Percentiles rank a stretch among this genome's conserved stretches.
Evolutionary conservation across 2,329 filamentous ascomycete species (phyloP).

Genomic region (Phialocephala sp.): DNA sequence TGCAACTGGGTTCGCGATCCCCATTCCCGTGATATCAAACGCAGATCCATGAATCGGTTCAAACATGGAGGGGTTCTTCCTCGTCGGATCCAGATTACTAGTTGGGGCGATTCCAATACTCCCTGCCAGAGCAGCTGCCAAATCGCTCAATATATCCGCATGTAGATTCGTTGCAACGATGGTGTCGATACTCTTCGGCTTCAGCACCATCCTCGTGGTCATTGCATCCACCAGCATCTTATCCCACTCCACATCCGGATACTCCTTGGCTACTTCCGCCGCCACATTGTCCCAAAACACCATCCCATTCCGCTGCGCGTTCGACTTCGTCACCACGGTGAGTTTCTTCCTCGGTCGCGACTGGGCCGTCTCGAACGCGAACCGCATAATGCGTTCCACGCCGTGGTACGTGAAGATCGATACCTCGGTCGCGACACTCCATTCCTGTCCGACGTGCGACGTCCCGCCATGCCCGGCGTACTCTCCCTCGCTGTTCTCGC

Average conservation of each 20-base stretch:
- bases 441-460: slow-evolving; percentile 60
- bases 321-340: slow-evolving; percentile 69
- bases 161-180: slow-evolving; percentile 67
- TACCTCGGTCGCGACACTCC: slow-evolving; percentile 66
- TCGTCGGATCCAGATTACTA: slow-evolving; percentile 67
- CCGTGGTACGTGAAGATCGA: slow-evolving; percentile 66
- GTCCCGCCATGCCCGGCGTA: slow-evolving; percentile 54
- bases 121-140: slow-evolving; percentile 72
- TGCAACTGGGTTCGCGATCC: slow-evolving; percentile 61
- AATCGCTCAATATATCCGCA: slow-evolving; percentile 72
- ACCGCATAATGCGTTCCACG: slow-evolving; percentile 65
- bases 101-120: slow-evolving; percentile 76
- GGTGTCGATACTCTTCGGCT: slow-evolving; percentile 63
- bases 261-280: slow-evolving; percentile 58
- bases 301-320: slow-evolving; percentile 70
- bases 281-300: slow-evolving; percentile 71
- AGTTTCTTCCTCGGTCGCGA: slow-evolving; percentile 60
- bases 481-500: slow-evolving; percentile 70
- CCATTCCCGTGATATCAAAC: slow-evolving; percentile 63
- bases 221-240: slow-evolving; percentile 67
- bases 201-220: slow-evolving; percentile 59
- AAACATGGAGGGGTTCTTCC: slow-evolving; percentile 62
- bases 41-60: slow-evolving; percentile 66
- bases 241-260: slow-evolving; percentile 62
- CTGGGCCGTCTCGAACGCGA: slow-evolving; percentile 63